These are phyloP conservation scores for Trichoderma asperelloides DNA, from an alignment of 495 filamentous ascomycete species.

Conservation along the genomic window DNA sequence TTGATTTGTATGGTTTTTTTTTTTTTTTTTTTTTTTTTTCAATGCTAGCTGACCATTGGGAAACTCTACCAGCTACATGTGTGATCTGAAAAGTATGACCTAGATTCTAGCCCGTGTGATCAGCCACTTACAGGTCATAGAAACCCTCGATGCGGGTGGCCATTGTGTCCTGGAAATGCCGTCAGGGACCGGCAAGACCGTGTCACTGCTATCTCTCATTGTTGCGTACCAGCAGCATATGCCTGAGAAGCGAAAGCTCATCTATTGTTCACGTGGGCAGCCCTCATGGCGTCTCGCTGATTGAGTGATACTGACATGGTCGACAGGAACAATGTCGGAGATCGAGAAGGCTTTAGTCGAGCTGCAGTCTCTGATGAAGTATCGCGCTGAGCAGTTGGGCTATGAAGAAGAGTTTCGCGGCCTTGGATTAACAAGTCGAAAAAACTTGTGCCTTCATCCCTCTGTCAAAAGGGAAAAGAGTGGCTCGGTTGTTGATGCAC, in stretches of 20 bases:
- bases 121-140: constrained; percentile 22
- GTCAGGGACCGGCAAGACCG: constrained; percentile 98
- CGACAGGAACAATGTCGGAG: constrained; percentile 69
- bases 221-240: constrained; percentile 92
- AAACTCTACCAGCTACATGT: constrained; percentile 69
- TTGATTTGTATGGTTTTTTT: constrained; percentile 11
- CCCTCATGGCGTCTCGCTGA: not conserved
- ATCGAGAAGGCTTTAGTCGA: constrained; percentile 95
- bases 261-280: constrained; percentile 85
- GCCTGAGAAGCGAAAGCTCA: constrained; percentile 84
- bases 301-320: not conserved
- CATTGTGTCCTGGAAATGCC: constrained; percentile 99
- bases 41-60: constrained; percentile 11
- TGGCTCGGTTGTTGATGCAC: constrained; percentile 83
- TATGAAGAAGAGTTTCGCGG: constrained; percentile 86
- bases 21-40: too few species aligned
- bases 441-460: constrained; percentile 94
- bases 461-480: constrained; percentile 94
- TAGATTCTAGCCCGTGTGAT: not conserved
- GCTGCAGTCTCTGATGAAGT: constrained; percentile 88
- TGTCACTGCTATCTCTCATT: constrained; percentile 90
- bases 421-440: constrained; percentile 86
- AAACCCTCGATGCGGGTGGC: constrained; percentile 85
- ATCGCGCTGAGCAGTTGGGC: constrained; percentile 76
- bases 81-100: constrained; percentile 74